Evolutionary conservation across 179 eudicot species (phyloP).

Genomic region (Dionaea muscipula): DNA sequence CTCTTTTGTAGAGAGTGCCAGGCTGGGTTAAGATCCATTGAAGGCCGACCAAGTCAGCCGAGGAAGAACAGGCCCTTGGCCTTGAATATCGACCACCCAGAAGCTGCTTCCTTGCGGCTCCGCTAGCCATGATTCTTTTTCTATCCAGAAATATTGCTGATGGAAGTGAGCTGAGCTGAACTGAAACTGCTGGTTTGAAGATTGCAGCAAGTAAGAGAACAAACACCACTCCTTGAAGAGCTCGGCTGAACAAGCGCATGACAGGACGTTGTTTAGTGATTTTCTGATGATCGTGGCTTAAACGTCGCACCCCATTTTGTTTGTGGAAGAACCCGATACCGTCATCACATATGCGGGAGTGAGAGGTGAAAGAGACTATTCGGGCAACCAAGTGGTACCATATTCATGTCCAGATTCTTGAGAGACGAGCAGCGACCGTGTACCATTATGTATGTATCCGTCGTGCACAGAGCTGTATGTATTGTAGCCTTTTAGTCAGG

Average conservation of each 20-base stretch:
- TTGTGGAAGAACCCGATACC: no score
- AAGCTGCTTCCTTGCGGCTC: neutral
- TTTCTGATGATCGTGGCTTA: no score
- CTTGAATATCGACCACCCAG: neutral
- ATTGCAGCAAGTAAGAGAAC: neutral
- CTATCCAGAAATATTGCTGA: neutral
- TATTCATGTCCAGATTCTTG: neutral
- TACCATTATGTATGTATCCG: neutral
- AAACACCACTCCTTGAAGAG: neutral
- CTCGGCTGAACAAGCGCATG: neutral
- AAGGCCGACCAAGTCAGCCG: neutral
- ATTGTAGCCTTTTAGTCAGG: neutral
- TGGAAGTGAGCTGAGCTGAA: neutral
- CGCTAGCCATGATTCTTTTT: neutral
- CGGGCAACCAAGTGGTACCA: no score
- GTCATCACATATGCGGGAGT: no score
- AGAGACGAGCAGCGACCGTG: neutral
- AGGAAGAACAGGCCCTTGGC: neutral
- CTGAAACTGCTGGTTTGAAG: neutral
- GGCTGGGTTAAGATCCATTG: neutral
- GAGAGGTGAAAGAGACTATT: no score
- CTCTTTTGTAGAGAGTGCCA: neutral
- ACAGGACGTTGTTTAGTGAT: neutral
- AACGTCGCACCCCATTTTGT: no score
- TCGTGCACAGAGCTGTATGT: conserved; percentile 5